Evolutionary conservation across 2,329 filamentous ascomycete species (phyloP), one percentile per base, ranked within the genome.

Genomic region (Aureobasidium sp.): DNA sequence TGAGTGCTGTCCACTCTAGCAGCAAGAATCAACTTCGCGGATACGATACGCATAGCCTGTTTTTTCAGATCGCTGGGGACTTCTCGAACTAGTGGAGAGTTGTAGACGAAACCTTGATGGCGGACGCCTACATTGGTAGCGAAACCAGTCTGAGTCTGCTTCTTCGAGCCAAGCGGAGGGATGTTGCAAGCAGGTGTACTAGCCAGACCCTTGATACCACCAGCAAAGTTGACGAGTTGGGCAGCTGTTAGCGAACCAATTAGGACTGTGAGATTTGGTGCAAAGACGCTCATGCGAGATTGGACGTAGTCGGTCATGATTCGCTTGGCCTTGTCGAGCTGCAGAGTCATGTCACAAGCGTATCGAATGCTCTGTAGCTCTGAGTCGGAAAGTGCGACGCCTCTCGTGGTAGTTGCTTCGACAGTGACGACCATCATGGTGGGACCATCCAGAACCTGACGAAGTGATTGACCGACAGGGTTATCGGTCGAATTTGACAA

Each of bases 131-230:
- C 88, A 69, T 99, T 99, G 27, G 93, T 97, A 26, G 94, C 93
- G 65, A 97, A 84, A 8, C 92, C 93, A 13, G 88, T 82, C 20
- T 87, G 86, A 52, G 87, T 86, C 67, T 90, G 86, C 74, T 92
- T 92, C 74, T 95, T 96, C 32, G 90, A 94, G 15, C 94, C 94
- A 72, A 96, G 87, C 0, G 92, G 90, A 0, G 92, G 84, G 46
- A 99, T 83, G 70, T 99, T 99, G 77, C 93, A 97, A 2, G 94
- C 86, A 0, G 94, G 94, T 2, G 92, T 94, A 73, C 96, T 96
- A 44, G 91, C 92, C 12, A 99, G 82, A 39, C 91, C 91, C 1
- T 87, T 89, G 36, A 99, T 79, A 9, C 94, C 94, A 65, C 94
- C 94, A 0, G 92, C 89, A 64, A 91, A 90, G 75, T 97, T 97